A percentile compares a stretch with the other conserved stretches of the same genome.
phyloP scores from a whole-genome alignment of 345 rosid species.

The Boechera retrofracta region DNA sequence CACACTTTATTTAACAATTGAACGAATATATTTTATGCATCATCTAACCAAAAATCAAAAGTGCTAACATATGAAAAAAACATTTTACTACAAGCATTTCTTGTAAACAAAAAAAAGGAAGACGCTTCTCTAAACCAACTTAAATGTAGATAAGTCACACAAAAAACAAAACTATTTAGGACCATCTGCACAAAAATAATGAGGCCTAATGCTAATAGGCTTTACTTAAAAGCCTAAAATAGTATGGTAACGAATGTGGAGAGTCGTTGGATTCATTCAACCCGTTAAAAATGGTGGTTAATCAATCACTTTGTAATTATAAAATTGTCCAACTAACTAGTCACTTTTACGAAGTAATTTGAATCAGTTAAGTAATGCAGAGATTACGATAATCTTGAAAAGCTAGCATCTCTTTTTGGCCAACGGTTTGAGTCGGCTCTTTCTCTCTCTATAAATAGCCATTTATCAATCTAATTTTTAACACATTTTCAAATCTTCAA shows the following conservation, averaged over 20 bases:
- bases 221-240: background rate
- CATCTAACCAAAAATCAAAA: too few species aligned
- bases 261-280: background rate
- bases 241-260: background rate
- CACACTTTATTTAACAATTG: too few species aligned
- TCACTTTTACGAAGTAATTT: conserved; percentile 14
- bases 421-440: background rate
- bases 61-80: too few species aligned
- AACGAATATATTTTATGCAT: too few species aligned
- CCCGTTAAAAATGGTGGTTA: background rate
- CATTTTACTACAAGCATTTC: too few species aligned
- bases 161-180: too few species aligned
- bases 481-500: background rate
- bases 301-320: conserved; percentile 26
- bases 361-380: background rate
- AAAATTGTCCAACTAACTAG: background rate
- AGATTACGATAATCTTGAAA: conserved; percentile 22
- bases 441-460: background rate
- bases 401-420: background rate
- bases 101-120: too few species aligned
- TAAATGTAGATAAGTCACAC: too few species aligned
- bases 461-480: too few species aligned
- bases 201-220: background rate
- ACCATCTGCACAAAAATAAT: too few species aligned
- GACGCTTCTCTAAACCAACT: too few species aligned